Evolutionary conservation across 257 asterid species (phyloP), one percentile per base, ranked within the genome.

Genomic region (Gynochthodes officinalis): DNA sequence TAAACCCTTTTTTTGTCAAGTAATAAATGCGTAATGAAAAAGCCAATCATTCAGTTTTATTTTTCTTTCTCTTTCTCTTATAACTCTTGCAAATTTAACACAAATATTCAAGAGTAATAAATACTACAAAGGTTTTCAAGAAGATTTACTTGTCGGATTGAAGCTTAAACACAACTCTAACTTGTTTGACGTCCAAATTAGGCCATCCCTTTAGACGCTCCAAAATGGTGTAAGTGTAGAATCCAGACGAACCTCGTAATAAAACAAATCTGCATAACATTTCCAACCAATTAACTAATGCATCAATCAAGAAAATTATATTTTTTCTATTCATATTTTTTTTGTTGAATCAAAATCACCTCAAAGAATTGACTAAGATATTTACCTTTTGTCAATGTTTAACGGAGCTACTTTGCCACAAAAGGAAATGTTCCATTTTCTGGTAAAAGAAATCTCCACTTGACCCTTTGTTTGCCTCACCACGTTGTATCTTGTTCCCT

Each of bases 381-480:
- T 43, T 63, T 16, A 79, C 96, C 93, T 86, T 76, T 82, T 84
- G 74, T 89, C 96, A 15, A 88, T 16, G 35, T 86, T 84, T 49
- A 89, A 25, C 2, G 96, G 96, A 60, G 75, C 80, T 52, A 14
- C n/a, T 8, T 12, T 23, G 48, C 72, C 70, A 46, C 61, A 74
- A 39, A 65, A 70, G 40, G 79, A 74, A 19, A 44, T 13, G 35
- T 73, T 25, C 90, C 90, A 86, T 25, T 30, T 79, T 23, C 74
- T 77, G 16, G 78, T 79, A 75, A 89, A 89, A 68, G 94, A 86
- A 54, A 89, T 78, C 78, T 89, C 90, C 14, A 71, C 69, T 66
- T 82, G 86, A 25, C 83, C 75, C 18, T 49, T 50, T 46, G 50
- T 83, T 63, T 86, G 74, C 57, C 50, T 57, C 40, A 86, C 68